These are phyloP conservation scores for Aegle marmelos DNA, from an alignment of 345 rosid species.

Conservation along the genomic window DNA sequence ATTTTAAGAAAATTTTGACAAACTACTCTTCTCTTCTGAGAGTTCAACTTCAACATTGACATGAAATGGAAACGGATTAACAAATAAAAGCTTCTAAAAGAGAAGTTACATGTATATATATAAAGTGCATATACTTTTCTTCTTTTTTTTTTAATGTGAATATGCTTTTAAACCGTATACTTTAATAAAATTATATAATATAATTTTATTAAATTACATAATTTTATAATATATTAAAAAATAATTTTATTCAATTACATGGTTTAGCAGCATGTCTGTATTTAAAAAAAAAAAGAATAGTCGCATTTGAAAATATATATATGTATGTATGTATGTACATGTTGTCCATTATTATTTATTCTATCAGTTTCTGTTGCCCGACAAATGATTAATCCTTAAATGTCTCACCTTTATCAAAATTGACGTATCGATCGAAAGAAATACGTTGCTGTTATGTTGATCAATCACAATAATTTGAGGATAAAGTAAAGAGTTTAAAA, in stretches of 20 bases:
- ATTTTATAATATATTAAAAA: accelerated
- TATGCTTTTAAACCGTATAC: accelerated
- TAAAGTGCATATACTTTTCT: accelerated
- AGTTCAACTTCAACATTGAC: no score
- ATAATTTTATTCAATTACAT: accelerated
- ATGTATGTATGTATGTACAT: accelerated
- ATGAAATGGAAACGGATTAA: no score
- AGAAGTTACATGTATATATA: no score
- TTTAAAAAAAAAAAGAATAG: no score
- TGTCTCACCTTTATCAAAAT: background rate
- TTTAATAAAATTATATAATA: no score
- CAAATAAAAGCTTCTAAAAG: background rate
- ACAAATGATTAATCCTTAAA: background rate
- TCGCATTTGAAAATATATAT: no score
- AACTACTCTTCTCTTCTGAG: background rate
- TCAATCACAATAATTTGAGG: background rate
- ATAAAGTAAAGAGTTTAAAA: background rate
- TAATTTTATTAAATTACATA: accelerated
- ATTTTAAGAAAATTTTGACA: background rate
- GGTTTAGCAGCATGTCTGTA: accelerated
- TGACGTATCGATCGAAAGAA: background rate
- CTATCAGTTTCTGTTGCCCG: background rate
- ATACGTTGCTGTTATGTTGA: background rate
- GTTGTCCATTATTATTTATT: background rate
- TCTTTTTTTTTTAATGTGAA: accelerated